A percentile compares a stretch with the other conserved stretches of the same genome.
Conservation (phyloP, 139 green algal genomes). For the Auxenochlorella pyrenoidosa region DNA sequence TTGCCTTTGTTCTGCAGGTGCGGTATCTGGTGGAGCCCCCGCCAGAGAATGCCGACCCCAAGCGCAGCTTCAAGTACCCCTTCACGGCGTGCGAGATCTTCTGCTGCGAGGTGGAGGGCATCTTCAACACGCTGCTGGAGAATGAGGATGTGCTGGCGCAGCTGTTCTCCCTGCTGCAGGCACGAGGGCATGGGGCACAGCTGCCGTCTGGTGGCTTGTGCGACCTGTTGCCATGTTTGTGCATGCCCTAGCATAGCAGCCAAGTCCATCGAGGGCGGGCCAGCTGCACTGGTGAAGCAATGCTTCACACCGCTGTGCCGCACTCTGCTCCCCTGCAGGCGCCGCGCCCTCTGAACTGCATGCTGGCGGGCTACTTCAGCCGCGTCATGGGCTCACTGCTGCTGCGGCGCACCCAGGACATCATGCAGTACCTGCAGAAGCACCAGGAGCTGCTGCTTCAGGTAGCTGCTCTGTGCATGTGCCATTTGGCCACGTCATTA, state of each 20-base stretch:
- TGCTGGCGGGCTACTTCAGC: constrained; percentile 94
- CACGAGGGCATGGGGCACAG: background rate
- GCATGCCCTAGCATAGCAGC: no score
- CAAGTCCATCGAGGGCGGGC: no score
- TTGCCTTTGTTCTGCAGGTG: background rate
- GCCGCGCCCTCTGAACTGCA: constrained; percentile 67
- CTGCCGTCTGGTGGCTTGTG: background rate
- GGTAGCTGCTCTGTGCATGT: background rate
- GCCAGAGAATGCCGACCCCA: constrained; percentile 59
- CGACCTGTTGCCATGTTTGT: no score
- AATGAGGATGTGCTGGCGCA: constrained; percentile 77
- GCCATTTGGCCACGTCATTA: no score
- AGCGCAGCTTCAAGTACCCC: constrained; percentile 92
- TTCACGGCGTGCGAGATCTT: constrained; percentile 97
- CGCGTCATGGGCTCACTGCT: constrained; percentile 88
- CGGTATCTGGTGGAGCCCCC: constrained; percentile 71
- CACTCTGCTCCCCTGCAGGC: background rate
- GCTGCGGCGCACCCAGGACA: constrained; percentile 65
- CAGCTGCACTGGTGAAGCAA: background rate
- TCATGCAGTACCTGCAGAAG: constrained; percentile 76
- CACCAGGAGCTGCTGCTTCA: constrained; percentile 49
- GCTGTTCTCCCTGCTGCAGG: constrained; percentile 87
- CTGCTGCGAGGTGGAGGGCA: constrained; percentile 96
- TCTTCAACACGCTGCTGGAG: constrained; percentile 91
- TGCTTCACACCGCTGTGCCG: background rate